phyloP scores from a whole-genome alignment of 495 filamentous ascomycete genomes.

The Neurospora intermedia region DNA sequence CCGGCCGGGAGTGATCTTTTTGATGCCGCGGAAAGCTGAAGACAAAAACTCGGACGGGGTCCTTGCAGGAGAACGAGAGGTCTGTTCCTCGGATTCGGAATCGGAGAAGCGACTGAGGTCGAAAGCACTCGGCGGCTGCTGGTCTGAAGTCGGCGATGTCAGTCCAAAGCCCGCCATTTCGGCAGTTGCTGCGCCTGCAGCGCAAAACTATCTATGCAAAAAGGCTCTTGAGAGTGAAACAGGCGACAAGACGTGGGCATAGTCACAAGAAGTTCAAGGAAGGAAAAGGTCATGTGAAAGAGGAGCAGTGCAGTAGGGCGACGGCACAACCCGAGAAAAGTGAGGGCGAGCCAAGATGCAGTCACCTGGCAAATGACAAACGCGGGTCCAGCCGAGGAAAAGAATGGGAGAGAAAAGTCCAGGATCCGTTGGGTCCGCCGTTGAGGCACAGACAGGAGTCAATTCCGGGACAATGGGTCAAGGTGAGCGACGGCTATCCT shows the following conservation, averaged over 20 bases:
- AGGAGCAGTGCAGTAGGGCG: neutral
- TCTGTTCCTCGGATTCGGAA: slow-evolving; percentile 28
- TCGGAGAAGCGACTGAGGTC: slow-evolving; percentile 25
- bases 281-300: neutral
- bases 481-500: slow-evolving; percentile 8
- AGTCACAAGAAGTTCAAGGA: neutral
- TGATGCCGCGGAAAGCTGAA: slow-evolving; percentile 40
- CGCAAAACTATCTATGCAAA: neutral
- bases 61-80: slow-evolving; percentile 18
- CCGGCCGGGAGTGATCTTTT: slow-evolving; percentile 33
- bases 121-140: slow-evolving; percentile 11
- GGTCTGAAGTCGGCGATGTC: slow-evolving; percentile 19
- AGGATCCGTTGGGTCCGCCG: slow-evolving; percentile 11
- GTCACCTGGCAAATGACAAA: slow-evolving; percentile 1
- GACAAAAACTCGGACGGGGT: slow-evolving; percentile 34
- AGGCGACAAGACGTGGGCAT: neutral
- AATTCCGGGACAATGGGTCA: slow-evolving; percentile 7
- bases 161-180: slow-evolving; percentile 23
- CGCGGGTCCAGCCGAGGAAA: neutral
- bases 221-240: neutral
- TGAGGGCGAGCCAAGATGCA: neutral
- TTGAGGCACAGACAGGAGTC: slow-evolving; percentile 13
- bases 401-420: slow-evolving; percentile 2
- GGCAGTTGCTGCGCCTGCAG: slow-evolving; percentile 6
- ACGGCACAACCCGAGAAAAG: neutral